Conservation (phyloP, 768 basidiomycete genomes). For the Leucocoprinus birnbaumii region DNA sequence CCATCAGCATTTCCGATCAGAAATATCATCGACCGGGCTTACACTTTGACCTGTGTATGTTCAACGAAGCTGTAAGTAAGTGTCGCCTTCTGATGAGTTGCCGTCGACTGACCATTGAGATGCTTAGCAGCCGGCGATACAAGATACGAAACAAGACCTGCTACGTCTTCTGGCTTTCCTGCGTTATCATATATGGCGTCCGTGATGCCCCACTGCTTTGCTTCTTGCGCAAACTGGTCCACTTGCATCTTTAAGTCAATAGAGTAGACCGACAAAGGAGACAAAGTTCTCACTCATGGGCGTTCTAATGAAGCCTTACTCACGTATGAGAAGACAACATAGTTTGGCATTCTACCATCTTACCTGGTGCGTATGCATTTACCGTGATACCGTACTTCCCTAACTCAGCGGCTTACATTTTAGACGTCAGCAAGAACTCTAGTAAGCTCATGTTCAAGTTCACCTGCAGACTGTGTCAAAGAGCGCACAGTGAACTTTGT, state of each 20-base stretch:
- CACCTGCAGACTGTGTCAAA: slow-evolving; percentile 34
- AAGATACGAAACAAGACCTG: slow-evolving; percentile 19
- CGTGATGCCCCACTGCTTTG: slow-evolving; percentile 24
- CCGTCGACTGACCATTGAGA: slow-evolving; percentile 19
- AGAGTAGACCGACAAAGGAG: too few species aligned
- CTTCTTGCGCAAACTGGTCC: slow-evolving; percentile 20
- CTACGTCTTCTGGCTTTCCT: slow-evolving; percentile 15
- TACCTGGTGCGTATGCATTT: slow-evolving; percentile 23
- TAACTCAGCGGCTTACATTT: slow-evolving; percentile 15
- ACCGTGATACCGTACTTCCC: slow-evolving; percentile 28
- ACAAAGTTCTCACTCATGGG: slow-evolving; percentile 23
- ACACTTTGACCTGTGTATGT: slow-evolving; percentile 3
- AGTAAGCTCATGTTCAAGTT: neutral
- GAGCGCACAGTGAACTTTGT: slow-evolving; percentile 42
- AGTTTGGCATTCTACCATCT: neutral
- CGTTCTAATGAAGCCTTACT: slow-evolving; percentile 14
- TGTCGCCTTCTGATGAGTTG: too few species aligned
- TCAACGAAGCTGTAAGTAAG: too few species aligned
- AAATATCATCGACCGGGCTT: neutral
- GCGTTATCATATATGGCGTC: slow-evolving; percentile 1
- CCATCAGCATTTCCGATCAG: neutral
- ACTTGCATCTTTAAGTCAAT: slow-evolving; percentile 1
- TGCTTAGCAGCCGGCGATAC: slow-evolving; percentile 17
- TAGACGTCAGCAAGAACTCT: neutral
- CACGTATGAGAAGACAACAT: neutral